Evolutionary conservation across 805 yeast species (phyloP).

Genomic region (Cephaloascus fragrans): DNA sequence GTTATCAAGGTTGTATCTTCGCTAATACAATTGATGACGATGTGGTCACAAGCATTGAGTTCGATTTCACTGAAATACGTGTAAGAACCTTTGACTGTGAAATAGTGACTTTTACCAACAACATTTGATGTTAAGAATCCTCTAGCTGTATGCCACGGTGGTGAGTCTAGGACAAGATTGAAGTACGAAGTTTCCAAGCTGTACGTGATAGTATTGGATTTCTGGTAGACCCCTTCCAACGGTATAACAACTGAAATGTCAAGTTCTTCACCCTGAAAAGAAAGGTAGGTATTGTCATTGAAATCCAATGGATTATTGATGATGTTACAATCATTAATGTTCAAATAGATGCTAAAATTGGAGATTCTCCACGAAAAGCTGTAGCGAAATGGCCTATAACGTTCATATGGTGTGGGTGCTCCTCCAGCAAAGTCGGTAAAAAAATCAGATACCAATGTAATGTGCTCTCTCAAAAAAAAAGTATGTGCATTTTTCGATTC

Average conservation of each 20-base stretch:
- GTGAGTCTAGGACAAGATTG: slow-evolving; percentile 59
- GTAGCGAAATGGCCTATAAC: slow-evolving; percentile 66
- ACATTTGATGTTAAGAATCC: slow-evolving; percentile 55
- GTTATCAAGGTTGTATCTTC: slow-evolving; percentile 58
- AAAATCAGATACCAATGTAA: slow-evolving; percentile 61
- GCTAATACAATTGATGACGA: slow-evolving; percentile 56
- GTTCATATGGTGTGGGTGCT: slow-evolving; percentile 59
- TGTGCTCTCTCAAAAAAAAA: slow-evolving; percentile 76
- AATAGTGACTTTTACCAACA: slow-evolving; percentile 60
- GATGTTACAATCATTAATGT: slow-evolving; percentile 81
- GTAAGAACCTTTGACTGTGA: slow-evolving; percentile 56
- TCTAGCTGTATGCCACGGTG: slow-evolving; percentile 85
- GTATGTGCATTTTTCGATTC: slow-evolving; percentile 42
- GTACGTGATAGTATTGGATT: slow-evolving; percentile 42
- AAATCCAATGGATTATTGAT: slow-evolving; percentile 83
- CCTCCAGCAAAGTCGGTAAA: slow-evolving; percentile 71
- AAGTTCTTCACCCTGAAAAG: slow-evolving; percentile 58
- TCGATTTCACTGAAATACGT: slow-evolving; percentile 50
- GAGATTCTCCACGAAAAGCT: slow-evolving; percentile 47
- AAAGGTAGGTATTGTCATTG: slow-evolving; percentile 66
- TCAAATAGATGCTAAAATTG: slow-evolving; percentile 54
- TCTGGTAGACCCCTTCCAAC: slow-evolving; percentile 38
- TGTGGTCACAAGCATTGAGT: slow-evolving; percentile 58
- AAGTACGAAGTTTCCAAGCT: slow-evolving; percentile 46
- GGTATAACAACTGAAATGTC: slow-evolving; percentile 46